Base-by-base conservation (phyloP, 78 protist species). In the Dictyostelium brefeldianum region DNA sequence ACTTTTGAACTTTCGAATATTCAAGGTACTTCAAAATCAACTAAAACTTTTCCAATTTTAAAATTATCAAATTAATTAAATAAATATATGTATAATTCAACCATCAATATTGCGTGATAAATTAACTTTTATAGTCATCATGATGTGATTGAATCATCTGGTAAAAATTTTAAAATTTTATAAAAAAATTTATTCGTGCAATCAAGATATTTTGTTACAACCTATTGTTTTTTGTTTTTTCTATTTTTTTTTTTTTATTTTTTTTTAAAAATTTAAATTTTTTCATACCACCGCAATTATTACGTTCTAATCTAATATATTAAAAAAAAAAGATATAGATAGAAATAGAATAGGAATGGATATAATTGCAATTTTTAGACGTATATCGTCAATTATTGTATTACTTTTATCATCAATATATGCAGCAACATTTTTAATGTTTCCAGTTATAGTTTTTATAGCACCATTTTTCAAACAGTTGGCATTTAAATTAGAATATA, bases 381-480 rank as follows among this genome's bases (percentile, higher is more conserved):
- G 71, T 22, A 11, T 62, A 7, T 7, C 41, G 12, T 62, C 71
- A 62, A 41, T 41, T 25, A 11, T 25, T 22, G 47, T 27, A 17
- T 6, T 70, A 11, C 41, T 70, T 15, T 3, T 70, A 12, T 70
- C 78, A 41, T 70, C 78, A 70, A 11, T 70, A 1, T 70, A 70
- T 41, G 78, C 78, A 41, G 50, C 80, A 47, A 51, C 54, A 51
- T 77, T 77, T 77, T 77, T 77, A 25, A 81, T 81, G 89, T 51
- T 81, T 18, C 89, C 89, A 9, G 41, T 14, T 27, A 56, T 81
- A 12, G 57, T 67, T 7, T 46, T 80, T 2, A 51, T 81, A 18
- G 25, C 54, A 67, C 89, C 89, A 46, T 67, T 81, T 67, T 81
- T 36, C 5, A 77, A 53, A 53, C 51, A 47, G 54, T 17, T 53